Percentiles rank a stretch among this genome's conserved stretches.
phyloP scores from a whole-genome alignment of 2,329 filamentous ascomycete genomes.

The Cytospora schulzeri region DNA sequence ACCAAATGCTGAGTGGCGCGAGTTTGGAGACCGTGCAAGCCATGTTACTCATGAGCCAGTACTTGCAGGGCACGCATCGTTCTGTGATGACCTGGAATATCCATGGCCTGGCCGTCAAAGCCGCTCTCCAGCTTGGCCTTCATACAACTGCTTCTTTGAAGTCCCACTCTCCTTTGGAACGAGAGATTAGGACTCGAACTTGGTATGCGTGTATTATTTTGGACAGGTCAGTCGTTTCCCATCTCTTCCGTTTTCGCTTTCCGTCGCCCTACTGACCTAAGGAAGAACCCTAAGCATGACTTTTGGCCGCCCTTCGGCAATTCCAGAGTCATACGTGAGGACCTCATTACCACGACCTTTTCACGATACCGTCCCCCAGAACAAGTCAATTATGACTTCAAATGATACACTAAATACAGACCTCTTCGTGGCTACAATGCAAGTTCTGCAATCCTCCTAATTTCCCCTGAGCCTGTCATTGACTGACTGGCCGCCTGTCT shows the following conservation, averaged over 20 bases:
- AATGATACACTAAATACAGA: conserved; percentile 24
- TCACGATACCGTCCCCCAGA: not conserved
- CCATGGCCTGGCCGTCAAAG: conserved; percentile 54
- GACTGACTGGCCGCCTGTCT: not conserved
- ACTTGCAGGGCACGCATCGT: conserved; percentile 56
- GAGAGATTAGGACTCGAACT: conserved; percentile 49
- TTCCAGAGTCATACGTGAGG: conserved; percentile 47
- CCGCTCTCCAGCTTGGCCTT: conserved; percentile 53
- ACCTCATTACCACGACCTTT: conserved; percentile 38
- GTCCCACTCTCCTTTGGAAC: conserved; percentile 43
- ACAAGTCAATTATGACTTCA: conserved; percentile 2
- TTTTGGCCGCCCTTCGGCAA: conserved; percentile 50
- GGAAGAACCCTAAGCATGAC: conserved; percentile 52
- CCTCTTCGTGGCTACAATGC: conserved; percentile 42
- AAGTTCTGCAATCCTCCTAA: conserved; percentile 6
- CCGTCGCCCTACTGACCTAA: not conserved
- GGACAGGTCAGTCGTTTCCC: conserved; percentile 41
- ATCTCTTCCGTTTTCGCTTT: not conserved
- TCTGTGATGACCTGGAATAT: conserved; percentile 57
- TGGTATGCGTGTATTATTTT: conserved; percentile 54
- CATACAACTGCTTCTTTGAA: conserved; percentile 45
- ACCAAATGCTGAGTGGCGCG: conserved; percentile 42
- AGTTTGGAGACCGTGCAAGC: conserved; percentile 53
- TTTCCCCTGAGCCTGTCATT: too few species aligned
- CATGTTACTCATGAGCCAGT: conserved; percentile 51